Percentiles rank a stretch among this genome's conserved stretches.
Evolutionary conservation across 495 filamentous ascomycete species (phyloP).

Genomic region (Paragyromitra xinjiangensis): DNA sequence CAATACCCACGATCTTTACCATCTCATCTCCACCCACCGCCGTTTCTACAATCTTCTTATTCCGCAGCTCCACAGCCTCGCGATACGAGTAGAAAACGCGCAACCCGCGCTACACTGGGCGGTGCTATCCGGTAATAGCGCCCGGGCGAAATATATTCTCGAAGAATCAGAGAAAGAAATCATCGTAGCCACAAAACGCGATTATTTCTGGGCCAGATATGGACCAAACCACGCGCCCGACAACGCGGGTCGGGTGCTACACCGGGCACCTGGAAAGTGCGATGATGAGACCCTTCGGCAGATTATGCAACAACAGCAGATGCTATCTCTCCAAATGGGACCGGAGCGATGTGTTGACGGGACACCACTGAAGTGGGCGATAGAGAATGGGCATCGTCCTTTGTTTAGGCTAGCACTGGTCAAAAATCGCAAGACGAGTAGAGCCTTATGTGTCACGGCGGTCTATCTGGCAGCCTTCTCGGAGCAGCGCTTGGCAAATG

Average conservation of each 20-base stretch:
- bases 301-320: neutral
- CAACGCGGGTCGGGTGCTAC: neutral
- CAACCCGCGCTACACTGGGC: conserved; percentile 4
- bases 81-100: neutral
- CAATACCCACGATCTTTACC: neutral
- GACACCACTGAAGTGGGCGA: neutral
- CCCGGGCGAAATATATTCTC: neutral
- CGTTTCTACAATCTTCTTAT: neutral
- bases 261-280: neutral
- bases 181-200: neutral
- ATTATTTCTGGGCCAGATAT: neutral
- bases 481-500: neutral
- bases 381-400: neutral
- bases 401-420: neutral
- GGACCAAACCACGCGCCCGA: neutral
- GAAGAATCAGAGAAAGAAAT: neutral
- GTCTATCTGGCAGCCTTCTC: neutral
- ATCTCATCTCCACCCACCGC: neutral
- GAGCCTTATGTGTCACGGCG: neutral
- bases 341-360: neutral
- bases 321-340: neutral
- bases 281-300: neutral
- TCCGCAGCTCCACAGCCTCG: neutral
- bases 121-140: neutral
- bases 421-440: neutral